Evolutionary conservation across 331 rosid species (phyloP), one percentile per base, ranked within the genome.

Genomic region (Telfairia occidentalis): DNA sequence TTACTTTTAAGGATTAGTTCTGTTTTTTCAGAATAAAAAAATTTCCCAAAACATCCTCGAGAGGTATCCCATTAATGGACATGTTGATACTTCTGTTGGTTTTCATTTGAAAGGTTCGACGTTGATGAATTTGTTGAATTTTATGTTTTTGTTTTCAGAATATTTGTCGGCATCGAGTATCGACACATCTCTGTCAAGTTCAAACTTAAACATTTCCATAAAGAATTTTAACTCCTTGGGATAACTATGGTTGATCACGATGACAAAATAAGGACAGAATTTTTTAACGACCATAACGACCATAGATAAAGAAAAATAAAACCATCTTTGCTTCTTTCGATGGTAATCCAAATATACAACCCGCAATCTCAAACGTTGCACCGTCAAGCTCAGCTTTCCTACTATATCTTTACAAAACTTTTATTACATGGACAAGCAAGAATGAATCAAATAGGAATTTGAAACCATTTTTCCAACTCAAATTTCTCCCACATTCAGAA

Each of bases 371-470:
- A 70, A 70, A 70, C 58, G 75, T 9, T 70, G 19, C 75, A 70
- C 16, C 57, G 46, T 16, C 21, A 23, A 45, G 58, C 58, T 70
- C 75, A 46, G 58, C 75, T 45, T 45, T 70, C 58, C 75, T 70
- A 70, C 57, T 45, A 70, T 70, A 70, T 24, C 58, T 70, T 70
- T 70, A 70, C 75, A 70, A 43, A 70, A 70, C 38, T 45, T 24
- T 70, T 70, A 70, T 70, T 70, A 46, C 75, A 70, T 70, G 28
- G 26, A 70, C 75, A 70, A 7, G 24, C 75, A 70, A 70, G 57
- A 70, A 70, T 70, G 75, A 70, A 70, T n/a, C 35, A 49, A 70
- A 70, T 70, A 43, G 57, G 75, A 70, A 70, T 29, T 70, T 15
- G 55, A 29, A 70, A 46, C 40, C 58, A 70, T 46, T 24, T 67